phyloP scores from a whole-genome alignment of 352 stramenopile species.

The Globisporangium cylindrosporum region DNA sequence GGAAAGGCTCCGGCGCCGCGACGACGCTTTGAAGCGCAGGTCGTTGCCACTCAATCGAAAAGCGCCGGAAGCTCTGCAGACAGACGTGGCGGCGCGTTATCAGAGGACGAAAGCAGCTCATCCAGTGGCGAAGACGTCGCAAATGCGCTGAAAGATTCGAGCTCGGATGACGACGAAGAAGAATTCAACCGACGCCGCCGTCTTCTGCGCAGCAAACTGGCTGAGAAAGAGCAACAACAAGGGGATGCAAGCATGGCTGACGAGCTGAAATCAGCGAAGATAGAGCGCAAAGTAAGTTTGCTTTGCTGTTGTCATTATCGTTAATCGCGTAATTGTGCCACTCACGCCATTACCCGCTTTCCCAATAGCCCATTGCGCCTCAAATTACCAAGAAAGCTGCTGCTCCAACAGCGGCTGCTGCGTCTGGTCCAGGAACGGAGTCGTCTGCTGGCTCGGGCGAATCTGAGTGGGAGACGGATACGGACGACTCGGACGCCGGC shows the following conservation, averaged over 20 bases:
- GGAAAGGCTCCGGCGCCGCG: conserved; percentile 21
- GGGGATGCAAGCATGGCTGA: not conserved
- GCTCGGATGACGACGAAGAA: conserved; percentile 75
- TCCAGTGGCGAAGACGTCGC: conserved; percentile 33
- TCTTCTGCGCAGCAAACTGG: conserved; percentile 56
- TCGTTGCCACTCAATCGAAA: conserved; percentile 25
- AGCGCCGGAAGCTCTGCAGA: not conserved
- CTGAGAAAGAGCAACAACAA: conserved; percentile 32
- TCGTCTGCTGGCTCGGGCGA: conserved; percentile 44
- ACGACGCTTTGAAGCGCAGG: conserved; percentile 60
- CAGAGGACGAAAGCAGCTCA: conserved; percentile 16
- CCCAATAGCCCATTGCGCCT: conserved; percentile 25
- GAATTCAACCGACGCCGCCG: conserved; percentile 60
- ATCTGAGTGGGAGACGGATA: conserved; percentile 83
- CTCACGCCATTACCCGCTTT: not conserved
- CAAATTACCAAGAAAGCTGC: conserved; percentile 36
- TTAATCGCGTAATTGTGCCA: not conserved
- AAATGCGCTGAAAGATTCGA: conserved; percentile 71
- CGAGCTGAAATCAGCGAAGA: not conserved
- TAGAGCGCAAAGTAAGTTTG: conserved; percentile 8
- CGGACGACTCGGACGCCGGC: conserved; percentile 64
- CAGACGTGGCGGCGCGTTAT: not conserved
- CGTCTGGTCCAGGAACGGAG: conserved; percentile 20
- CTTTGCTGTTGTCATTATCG: not conserved
- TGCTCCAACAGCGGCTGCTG: not conserved